Evolutionary conservation across 768 basidiomycete species (phyloP).

Genomic region (Amanita phalloides): DNA sequence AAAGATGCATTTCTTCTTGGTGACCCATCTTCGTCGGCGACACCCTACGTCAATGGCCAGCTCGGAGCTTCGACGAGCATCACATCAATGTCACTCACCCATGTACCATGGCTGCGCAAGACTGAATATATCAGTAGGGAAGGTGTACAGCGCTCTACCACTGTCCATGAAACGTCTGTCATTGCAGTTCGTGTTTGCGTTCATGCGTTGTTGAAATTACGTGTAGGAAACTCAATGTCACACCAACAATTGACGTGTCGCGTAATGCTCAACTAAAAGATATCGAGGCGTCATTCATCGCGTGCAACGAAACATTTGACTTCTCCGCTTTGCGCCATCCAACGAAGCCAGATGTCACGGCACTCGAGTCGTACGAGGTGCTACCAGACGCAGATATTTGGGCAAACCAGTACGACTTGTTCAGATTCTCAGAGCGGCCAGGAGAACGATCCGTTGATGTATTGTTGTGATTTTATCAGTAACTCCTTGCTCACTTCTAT

Average conservation of each 20-base stretch:
- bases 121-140: slow-evolving; percentile 80
- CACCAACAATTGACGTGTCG: slow-evolving; percentile 57
- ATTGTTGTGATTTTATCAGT: slow-evolving; percentile 12
- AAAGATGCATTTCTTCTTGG: slow-evolving; percentile 68
- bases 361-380: slow-evolving; percentile 74
- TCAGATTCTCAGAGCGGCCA: slow-evolving; percentile 77
- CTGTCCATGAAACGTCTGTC: slow-evolving; percentile 45
- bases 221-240: slow-evolving; percentile 35
- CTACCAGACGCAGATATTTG: slow-evolving; percentile 81
- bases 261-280: slow-evolving; percentile 63
- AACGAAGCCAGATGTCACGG: slow-evolving; percentile 63
- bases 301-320: slow-evolving; percentile 50
- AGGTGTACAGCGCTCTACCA: slow-evolving; percentile 27
- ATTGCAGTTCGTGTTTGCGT: slow-evolving; percentile 7
- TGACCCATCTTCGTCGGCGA: slow-evolving; percentile 42
- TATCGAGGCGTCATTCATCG: slow-evolving; percentile 68
- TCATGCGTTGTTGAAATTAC: background rate
- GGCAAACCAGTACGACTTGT: slow-evolving; percentile 84
- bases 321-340: slow-evolving; percentile 59
- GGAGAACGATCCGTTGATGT: slow-evolving; percentile 71
- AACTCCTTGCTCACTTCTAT: background rate
- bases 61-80: slow-evolving; percentile 23
- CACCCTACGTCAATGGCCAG: slow-evolving; percentile 33
- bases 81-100: slow-evolving; percentile 36
- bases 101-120: slow-evolving; percentile 88